Percentiles rank a stretch among this genome's conserved stretches.
Evolutionary conservation across 164 flowering plant species (phyloP).

Genomic region (Liquidambar formosana): DNA sequence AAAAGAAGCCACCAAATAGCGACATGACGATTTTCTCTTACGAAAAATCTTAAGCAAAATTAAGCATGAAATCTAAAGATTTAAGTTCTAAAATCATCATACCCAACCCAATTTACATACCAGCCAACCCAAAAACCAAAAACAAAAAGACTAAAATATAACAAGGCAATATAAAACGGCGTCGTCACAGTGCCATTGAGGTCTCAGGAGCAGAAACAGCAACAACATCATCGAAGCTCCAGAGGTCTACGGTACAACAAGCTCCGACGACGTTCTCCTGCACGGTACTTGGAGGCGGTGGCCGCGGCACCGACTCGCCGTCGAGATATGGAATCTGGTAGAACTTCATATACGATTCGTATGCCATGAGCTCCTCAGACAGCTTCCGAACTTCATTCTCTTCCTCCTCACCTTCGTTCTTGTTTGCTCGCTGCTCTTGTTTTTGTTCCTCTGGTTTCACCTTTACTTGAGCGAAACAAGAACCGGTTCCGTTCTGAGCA

Average conservation of each 20-base stretch:
- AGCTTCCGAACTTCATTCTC: slow-evolving; percentile 50
- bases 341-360: slow-evolving; percentile 72
- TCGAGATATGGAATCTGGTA: slow-evolving; percentile 73
- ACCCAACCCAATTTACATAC: no score
- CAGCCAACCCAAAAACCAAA: no score
- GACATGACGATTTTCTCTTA: no score
- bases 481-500: neutral
- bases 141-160: no score
- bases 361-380: slow-evolving; percentile 79
- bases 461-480: slow-evolving; percentile 3
- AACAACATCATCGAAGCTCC: slow-evolving; percentile 62
- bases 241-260: slow-evolving; percentile 41
- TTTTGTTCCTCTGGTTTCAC: slow-evolving; percentile 14
- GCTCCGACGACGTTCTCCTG: slow-evolving; percentile 42
- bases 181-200: neutral
- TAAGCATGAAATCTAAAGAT: no score
- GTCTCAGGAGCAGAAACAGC: neutral
- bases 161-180: neutral
- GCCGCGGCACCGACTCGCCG: slow-evolving; percentile 41
- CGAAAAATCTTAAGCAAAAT: no score
- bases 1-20: no score
- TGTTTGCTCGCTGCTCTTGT: neutral
- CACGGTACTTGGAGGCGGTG: slow-evolving; percentile 15
- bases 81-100: no score
- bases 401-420: slow-evolving; percentile 22